Evolutionary conservation across 2,329 filamentous ascomycete genomes (phyloP).

Genomic region (Aureobasidium subglaciale): DNA sequence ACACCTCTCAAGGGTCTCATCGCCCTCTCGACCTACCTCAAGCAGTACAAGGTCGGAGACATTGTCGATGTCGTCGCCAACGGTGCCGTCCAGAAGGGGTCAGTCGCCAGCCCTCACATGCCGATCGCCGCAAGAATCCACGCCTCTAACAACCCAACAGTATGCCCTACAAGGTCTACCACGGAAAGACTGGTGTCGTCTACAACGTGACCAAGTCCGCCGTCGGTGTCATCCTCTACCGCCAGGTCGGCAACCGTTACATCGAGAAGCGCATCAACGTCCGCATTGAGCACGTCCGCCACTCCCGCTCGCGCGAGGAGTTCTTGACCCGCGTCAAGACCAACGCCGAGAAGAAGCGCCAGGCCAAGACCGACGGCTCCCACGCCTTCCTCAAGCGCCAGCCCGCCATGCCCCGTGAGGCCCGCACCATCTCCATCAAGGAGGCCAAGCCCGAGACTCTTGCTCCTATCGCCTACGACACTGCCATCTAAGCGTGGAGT

Average conservation of each 20-base stretch:
- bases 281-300: conserved; percentile 92
- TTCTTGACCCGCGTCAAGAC: conserved; percentile 95
- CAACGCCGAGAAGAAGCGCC: conserved; percentile 85
- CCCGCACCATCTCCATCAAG: conserved; percentile 69
- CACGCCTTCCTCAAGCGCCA: conserved; percentile 90
- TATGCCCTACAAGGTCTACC: conserved; percentile 99
- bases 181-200: conserved; percentile 74
- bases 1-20: conserved; percentile 64
- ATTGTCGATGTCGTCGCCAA: conserved; percentile 99
- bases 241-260: conserved; percentile 99
- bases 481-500: conserved; percentile 66
- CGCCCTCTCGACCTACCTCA: conserved; percentile 86
- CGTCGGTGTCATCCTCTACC: conserved; percentile 98
- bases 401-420: conserved; percentile 70
- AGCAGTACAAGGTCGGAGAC: conserved; percentile 94
- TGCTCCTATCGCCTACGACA: conserved; percentile 91
- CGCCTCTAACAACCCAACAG: conserved; percentile 40
- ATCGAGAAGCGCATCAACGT: conserved; percentile 99
- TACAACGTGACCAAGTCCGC: conserved; percentile 96
- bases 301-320: conserved; percentile 92
- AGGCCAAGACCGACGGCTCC: conserved; percentile 85
- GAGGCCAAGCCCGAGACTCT: conserved; percentile 88
- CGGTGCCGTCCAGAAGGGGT: conserved; percentile 98
- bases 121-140: neutral
- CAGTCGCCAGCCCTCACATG: conserved; percentile 37